phyloP scores from a whole-genome alignment of 2,329 filamentous ascomycete genomes.

The Sporothrix humicola region DNA sequence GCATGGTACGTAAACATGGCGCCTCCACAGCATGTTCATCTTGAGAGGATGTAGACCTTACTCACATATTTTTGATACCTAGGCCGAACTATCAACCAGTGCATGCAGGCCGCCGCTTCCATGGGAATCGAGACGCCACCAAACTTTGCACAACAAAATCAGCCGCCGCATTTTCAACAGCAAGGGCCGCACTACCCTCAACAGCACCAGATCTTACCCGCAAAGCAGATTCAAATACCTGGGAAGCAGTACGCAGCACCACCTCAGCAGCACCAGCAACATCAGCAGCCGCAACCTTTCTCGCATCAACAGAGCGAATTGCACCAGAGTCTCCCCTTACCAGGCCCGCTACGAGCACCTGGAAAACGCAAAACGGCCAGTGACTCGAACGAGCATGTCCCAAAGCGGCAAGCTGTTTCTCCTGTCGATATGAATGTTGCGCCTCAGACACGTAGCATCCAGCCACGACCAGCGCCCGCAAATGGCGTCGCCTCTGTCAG shows the following conservation, averaged over 20 bases:
- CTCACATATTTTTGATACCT: constrained; percentile 33
- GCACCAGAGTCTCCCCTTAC: constrained; percentile 4
- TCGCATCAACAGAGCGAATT: background rate
- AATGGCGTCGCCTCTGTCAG: background rate
- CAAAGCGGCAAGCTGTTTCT: constrained; percentile 43
- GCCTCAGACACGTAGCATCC: constrained; percentile 40
- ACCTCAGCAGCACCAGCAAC: constrained; percentile 38
- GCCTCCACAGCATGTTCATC: constrained; percentile 8
- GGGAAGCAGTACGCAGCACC: background rate
- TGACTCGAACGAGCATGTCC: constrained; percentile 43
- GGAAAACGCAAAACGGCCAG: constrained; percentile 45
- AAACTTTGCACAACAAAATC: constrained; percentile 32
- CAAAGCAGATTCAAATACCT: too few relatives aligned
- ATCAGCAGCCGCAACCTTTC: constrained; percentile 38
- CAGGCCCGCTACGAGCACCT: background rate
- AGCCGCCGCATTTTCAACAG: constrained; percentile 40
- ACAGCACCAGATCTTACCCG: background rate
- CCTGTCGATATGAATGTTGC: constrained; percentile 36
- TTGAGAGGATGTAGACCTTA: background rate
- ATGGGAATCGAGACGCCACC: constrained; percentile 40
- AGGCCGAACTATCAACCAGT: constrained; percentile 48
- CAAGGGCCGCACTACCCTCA: constrained; percentile 35
- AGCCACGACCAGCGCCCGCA: constrained; percentile 40
- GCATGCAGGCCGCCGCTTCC: constrained; percentile 42
- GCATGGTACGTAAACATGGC: constrained; percentile 41